phyloP scores from a whole-genome alignment of 352 stramenopile species.

The Globisporangium spiculum region DNA sequence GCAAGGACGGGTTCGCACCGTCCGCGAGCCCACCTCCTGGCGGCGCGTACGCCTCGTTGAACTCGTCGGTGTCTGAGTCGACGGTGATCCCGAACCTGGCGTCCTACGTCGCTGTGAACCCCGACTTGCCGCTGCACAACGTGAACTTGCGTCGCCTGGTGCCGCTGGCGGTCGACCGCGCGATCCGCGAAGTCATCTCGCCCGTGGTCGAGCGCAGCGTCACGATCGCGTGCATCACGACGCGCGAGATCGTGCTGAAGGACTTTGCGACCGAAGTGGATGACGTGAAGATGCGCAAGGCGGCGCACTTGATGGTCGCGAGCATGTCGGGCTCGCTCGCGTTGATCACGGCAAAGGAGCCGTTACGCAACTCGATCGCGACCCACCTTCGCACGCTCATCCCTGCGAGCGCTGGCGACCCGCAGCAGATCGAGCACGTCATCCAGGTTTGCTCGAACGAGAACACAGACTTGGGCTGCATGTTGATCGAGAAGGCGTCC shows the following conservation, averaged over 20 bases:
- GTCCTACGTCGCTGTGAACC: conserved; percentile 97
- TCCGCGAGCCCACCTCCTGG: conserved; percentile 48
- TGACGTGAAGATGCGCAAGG: conserved; percentile 96
- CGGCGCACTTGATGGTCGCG: conserved; percentile 97
- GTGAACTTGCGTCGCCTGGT: conserved; percentile 95
- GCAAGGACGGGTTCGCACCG: conserved; percentile 45
- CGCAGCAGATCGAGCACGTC: conserved; percentile 95
- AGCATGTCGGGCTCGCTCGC: conserved; percentile 97
- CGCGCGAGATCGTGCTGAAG: conserved; percentile 97
- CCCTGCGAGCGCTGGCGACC: conserved; percentile 75
- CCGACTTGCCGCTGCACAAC: conserved; percentile 92
- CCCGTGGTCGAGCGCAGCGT: conserved; percentile 98
- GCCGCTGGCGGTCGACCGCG: conserved; percentile 95
- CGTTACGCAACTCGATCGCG: conserved; percentile 96
- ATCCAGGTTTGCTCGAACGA: conserved; percentile 97
- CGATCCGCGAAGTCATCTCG: conserved; percentile 99
- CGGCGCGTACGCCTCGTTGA: conserved; percentile 29
- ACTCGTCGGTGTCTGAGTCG: conserved; percentile 72
- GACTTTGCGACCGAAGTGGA: conserved; percentile 98
- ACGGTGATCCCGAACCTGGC: conserved; percentile 98
- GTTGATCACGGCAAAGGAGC: conserved; percentile 97
- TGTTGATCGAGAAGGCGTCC: conserved; percentile 99
- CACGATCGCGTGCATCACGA: conserved; percentile 99
- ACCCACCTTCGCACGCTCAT: conserved; percentile 95
- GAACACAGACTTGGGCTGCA: conserved; percentile 98